These are phyloP conservation scores for Piper longum DNA, from an alignment of 164 flowering plant species.

Conservation along the genomic window DNA sequence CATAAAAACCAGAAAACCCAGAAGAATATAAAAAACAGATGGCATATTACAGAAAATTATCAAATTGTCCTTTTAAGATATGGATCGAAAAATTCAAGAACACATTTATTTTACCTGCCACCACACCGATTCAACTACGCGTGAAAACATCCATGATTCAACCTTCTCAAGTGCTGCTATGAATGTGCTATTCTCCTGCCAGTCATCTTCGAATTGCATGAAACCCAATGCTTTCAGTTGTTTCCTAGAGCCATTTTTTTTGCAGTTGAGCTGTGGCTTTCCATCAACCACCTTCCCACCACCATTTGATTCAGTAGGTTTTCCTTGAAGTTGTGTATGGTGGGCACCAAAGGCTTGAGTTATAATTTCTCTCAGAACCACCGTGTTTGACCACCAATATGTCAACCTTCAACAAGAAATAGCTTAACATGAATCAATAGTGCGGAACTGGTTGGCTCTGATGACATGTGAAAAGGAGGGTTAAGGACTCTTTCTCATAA, in stretches of 20 bases:
- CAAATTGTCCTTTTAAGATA: too few species aligned
- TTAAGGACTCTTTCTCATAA: too few species aligned
- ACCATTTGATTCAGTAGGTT: conserved; percentile 33
- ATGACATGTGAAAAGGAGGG: too few species aligned
- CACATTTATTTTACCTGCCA: conserved; percentile 65
- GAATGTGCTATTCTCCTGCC: conserved; percentile 89
- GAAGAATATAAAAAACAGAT: too few species aligned
- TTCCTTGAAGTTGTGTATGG: conserved; percentile 25
- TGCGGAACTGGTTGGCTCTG: neutral
- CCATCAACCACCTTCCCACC: conserved; percentile 24
- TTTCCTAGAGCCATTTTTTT: conserved; percentile 26
- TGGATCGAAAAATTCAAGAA: neutral
- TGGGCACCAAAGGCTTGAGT: conserved; percentile 73
- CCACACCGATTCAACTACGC: conserved; percentile 96
- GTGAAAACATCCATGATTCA: conserved; percentile 90
- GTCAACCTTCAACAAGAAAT: conserved; percentile 49
- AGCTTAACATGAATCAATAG: neutral
- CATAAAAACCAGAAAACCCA: too few species aligned
- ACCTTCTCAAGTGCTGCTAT: conserved; percentile 70
- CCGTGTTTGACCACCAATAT: conserved; percentile 87
- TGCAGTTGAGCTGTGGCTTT: conserved; percentile 38
- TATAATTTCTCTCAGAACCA: conserved; percentile 77
- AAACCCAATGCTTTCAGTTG: conserved; percentile 30
- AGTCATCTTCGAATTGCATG: conserved; percentile 48
- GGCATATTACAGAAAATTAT: too few species aligned